A percentile compares a stretch with the other conserved stretches of the same genome.
phyloP scores from a whole-genome alignment of 2,329 filamentous ascomycete species.

The Trichoderma sp. region DNA sequence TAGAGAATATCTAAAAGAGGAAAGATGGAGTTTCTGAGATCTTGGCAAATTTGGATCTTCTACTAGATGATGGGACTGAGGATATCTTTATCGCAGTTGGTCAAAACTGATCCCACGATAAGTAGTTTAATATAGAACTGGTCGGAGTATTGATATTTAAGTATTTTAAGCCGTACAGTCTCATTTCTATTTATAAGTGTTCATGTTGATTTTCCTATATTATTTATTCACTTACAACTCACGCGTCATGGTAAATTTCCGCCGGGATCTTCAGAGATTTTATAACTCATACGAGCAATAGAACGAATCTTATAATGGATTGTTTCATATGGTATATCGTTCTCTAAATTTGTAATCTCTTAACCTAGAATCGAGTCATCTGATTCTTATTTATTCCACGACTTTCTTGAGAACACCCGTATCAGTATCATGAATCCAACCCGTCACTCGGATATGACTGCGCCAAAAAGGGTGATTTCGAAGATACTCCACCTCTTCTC shows the following conservation, averaged over 20 bases:
- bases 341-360: neutral
- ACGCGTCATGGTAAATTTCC: too few relatives aligned
- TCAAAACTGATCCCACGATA: neutral
- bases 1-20: neutral
- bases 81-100: neutral
- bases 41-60: neutral
- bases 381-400: neutral
- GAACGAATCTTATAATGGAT: neutral
- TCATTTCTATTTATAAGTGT: neutral
- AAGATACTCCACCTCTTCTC: constrained; percentile 6
- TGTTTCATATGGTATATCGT: neutral
- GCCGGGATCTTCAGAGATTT: too few relatives aligned
- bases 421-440: constrained; percentile 7
- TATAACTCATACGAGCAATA: too few relatives aligned
- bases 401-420: neutral
- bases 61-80: neutral
- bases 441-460: neutral
- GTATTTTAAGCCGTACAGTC: neutral
- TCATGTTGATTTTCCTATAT: too few relatives aligned
- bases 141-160: neutral
- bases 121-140: neutral
- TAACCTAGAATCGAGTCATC: neutral
- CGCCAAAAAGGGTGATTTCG: neutral
- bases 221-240: too few relatives aligned
- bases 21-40: neutral